Percentiles rank a stretch among this genome's conserved stretches.
Conservation (phyloP, 2,329 filamentous ascomycete genomes). For the Apiospora pterosperma region DNA sequence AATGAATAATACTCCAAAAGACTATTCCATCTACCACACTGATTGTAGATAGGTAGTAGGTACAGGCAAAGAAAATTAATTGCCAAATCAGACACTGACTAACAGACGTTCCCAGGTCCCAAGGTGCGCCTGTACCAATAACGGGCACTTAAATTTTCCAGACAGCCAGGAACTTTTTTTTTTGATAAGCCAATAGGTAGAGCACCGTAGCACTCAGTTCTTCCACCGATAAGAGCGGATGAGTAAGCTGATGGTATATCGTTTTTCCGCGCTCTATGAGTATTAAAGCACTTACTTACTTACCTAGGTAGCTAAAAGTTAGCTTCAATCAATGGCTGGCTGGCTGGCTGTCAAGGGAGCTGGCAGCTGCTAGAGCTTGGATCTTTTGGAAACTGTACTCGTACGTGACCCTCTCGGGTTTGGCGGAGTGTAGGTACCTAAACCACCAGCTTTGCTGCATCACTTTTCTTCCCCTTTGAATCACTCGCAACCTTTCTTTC, state of each 20-base stretch:
- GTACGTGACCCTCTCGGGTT: not conserved
- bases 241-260: not conserved
- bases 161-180: not conserved
- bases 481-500: not conserved
- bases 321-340: not conserved
- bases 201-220: not conserved
- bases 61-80: not conserved
- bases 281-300: no score
- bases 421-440: not conserved
- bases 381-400: not conserved
- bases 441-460: not conserved
- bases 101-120: not conserved
- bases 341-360: not conserved
- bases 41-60: not conserved
- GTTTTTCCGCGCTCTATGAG: not conserved
- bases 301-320: no score
- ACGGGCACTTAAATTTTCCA: slow-evolving; percentile 1
- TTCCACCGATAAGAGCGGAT: not conserved
- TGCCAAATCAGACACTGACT: not conserved
- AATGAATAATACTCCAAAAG: no score
- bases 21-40: not conserved
- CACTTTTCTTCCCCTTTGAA: not conserved
- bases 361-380: not conserved
- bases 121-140: slow-evolving; percentile 1
- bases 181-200: not conserved